Conservation (phyloP, 1,284 basidiomycete species). For the Trichosporon sp. region DNA sequence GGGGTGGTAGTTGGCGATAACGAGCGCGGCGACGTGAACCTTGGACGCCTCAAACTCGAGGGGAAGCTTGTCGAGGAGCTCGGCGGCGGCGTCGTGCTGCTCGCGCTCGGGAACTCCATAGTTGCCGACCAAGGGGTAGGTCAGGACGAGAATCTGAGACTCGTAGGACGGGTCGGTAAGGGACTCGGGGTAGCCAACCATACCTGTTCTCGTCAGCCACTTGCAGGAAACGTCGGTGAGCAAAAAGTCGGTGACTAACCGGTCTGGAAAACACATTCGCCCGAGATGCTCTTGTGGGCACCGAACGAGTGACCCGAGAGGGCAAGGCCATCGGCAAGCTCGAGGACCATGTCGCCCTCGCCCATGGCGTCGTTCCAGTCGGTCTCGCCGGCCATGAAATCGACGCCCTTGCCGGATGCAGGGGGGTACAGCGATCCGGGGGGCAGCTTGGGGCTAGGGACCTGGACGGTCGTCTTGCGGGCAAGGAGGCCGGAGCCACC, state of each 20-base stretch:
- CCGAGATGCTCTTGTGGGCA: constrained; percentile 87
- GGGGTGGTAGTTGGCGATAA: constrained; percentile 92
- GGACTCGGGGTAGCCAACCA: constrained; percentile 99
- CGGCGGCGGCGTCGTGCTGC: constrained; percentile 50
- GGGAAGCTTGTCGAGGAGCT: constrained; percentile 67
- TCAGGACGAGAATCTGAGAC: constrained; percentile 95
- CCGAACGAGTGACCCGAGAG: constrained; percentile 92
- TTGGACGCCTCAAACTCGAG: constrained; percentile 88
- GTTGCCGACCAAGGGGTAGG: constrained; percentile 95
- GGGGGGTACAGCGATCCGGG: constrained; percentile 53
- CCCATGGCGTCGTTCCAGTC: constrained; percentile 53
- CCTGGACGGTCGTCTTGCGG: constrained; percentile 29
- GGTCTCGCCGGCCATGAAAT: constrained; percentile 47
- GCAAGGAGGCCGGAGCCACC: constrained; percentile 33
- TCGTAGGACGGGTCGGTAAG: constrained; percentile 98
- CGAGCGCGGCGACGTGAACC: constrained; percentile 89
- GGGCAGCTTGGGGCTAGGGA: constrained; percentile 27
- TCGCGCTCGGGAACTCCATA: constrained; percentile 91
- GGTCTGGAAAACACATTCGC: constrained; percentile 99
- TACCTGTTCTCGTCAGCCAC: constrained; percentile 63
- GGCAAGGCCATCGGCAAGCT: constrained; percentile 87
- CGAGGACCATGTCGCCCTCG: constrained; percentile 67
- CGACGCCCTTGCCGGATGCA: constrained; percentile 53
- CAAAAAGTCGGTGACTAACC: constrained; percentile 63
- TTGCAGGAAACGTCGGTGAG: constrained; percentile 21